A percentile compares a stretch with the other conserved stretches of the same genome.
Evolutionary conservation across 176 grass and related monocot genomes (phyloP).

Genomic region (Secale cereale): DNA sequence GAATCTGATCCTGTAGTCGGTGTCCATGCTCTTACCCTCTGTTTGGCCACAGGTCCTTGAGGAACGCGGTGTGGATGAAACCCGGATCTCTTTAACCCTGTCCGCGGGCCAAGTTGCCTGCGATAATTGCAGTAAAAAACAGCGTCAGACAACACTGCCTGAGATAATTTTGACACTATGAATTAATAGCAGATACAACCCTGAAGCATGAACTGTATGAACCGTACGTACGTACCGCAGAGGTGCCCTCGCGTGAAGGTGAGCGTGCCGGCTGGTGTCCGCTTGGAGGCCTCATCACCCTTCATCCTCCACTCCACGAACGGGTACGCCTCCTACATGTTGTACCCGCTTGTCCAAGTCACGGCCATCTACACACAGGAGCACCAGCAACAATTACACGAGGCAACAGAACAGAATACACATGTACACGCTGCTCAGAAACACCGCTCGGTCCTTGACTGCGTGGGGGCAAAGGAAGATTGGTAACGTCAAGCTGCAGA

Average conservation of each 20-base stretch:
- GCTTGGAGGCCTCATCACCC: constrained; percentile 26
- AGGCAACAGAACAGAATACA: background rate
- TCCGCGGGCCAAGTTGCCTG: constrained; percentile 63
- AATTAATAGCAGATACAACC: background rate
- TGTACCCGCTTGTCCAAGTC: constrained; percentile 83
- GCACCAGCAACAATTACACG: background rate
- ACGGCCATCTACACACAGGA: constrained; percentile 50
- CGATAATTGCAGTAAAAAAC: background rate
- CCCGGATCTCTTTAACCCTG: constrained; percentile 80
- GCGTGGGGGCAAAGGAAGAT: no score
- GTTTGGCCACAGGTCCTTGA: constrained; percentile 90
- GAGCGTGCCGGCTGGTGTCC: constrained; percentile 65
- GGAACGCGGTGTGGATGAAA: constrained; percentile 77
- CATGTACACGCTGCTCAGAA: background rate
- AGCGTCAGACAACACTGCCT: background rate
- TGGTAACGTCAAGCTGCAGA: no score
- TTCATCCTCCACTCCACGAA: constrained; percentile 76
- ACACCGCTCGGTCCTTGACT: no score
- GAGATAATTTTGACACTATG: background rate
- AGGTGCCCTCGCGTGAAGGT: constrained; percentile 52
- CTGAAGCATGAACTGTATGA: background rate
- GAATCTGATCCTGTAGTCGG: background rate
- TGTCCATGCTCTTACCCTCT: constrained; percentile 30
- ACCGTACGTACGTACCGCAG: constrained; percentile 41
- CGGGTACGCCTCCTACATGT: constrained; percentile 55